Evolutionary conservation across 495 filamentous ascomycete species (phyloP).

Genomic region (Glutinoglossum americanum): DNA sequence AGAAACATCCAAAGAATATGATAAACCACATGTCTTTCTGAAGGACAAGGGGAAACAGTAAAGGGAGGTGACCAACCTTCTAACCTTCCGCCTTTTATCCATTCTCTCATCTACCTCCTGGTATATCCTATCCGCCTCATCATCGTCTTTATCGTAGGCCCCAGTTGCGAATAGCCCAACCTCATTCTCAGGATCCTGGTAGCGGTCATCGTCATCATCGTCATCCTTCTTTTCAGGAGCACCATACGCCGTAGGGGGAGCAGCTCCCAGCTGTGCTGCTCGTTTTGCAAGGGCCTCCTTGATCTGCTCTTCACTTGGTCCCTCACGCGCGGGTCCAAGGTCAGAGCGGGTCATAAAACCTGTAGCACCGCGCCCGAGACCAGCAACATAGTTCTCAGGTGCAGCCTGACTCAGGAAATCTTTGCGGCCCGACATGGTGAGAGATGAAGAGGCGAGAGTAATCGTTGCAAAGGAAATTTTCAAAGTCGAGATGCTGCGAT

Average conservation of each 20-base stretch:
- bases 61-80: conserved; percentile 55
- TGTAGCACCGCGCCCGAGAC: conserved; percentile 90
- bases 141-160: conserved; percentile 86
- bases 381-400: conserved; percentile 95
- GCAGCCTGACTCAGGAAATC: conserved; percentile 83
- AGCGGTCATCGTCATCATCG: conserved; percentile 65
- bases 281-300: conserved; percentile 89
- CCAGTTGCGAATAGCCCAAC: conserved; percentile 87
- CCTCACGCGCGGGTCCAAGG: conserved; percentile 87
- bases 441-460: background rate
- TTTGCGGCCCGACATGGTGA: conserved; percentile 41
- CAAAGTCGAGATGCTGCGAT: no score
- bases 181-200: conserved; percentile 93
- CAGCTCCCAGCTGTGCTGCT: conserved; percentile 61
- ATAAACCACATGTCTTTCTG: conserved; percentile 45
- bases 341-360: conserved; percentile 96
- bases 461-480: background rate
- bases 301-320: conserved; percentile 93
- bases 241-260: conserved; percentile 63
- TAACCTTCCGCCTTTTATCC: conserved; percentile 61
- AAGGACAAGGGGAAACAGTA: conserved; percentile 7
- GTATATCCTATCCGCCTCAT: conserved; percentile 92
- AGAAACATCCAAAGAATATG: conserved; percentile 31
- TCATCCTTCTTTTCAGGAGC: conserved; percentile 58
- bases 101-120: conserved; percentile 90